Evolutionary conservation across 495 filamentous ascomycete species (phyloP).

Genomic region (Hypoxylon lenormandii): DNA sequence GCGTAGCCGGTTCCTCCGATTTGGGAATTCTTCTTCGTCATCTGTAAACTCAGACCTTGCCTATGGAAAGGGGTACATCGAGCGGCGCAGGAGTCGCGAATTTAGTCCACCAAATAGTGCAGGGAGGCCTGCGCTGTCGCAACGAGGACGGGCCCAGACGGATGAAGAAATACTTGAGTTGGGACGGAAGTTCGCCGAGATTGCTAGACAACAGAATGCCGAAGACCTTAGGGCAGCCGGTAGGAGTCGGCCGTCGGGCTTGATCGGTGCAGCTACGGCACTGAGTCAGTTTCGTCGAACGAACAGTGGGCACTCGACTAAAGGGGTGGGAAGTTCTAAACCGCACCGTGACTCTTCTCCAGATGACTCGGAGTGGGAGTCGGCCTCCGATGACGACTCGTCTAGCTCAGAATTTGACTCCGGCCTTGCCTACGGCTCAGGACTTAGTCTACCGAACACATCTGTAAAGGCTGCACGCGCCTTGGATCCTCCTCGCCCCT

Average conservation of each 20-base stretch:
- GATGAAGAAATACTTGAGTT: slow-evolving; percentile 65
- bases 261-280: slow-evolving; percentile 54
- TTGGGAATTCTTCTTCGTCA: slow-evolving; percentile 62
- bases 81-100: slow-evolving; percentile 51
- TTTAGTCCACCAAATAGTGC: slow-evolving; percentile 31
- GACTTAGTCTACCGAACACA: slow-evolving; percentile 34
- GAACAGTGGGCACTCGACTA: slow-evolving; percentile 49
- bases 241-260: slow-evolving; percentile 53
- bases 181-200: slow-evolving; percentile 60
- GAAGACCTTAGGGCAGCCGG: slow-evolving; percentile 59
- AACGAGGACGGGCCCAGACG: slow-evolving; percentile 54
- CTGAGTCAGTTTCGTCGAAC: slow-evolving; percentile 53
- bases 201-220: slow-evolving; percentile 58
- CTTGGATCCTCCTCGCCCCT: slow-evolving; percentile 34
- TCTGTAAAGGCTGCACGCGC: slow-evolving; percentile 31
- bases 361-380: slow-evolving; percentile 61
- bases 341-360: slow-evolving; percentile 48
- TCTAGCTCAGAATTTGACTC: slow-evolving; percentile 55
- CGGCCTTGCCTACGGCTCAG: slow-evolving; percentile 62
- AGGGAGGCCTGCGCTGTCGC: slow-evolving; percentile 36
- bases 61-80: slow-evolving; percentile 67
- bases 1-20: slow-evolving; percentile 59
- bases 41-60: slow-evolving; percentile 66
- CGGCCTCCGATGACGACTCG: slow-evolving; percentile 59
- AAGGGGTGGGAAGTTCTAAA: slow-evolving; percentile 57